These are phyloP conservation scores for Cunninghamia lanceolata DNA, from an alignment of 75 land plant species.

Conservation along the genomic window DNA sequence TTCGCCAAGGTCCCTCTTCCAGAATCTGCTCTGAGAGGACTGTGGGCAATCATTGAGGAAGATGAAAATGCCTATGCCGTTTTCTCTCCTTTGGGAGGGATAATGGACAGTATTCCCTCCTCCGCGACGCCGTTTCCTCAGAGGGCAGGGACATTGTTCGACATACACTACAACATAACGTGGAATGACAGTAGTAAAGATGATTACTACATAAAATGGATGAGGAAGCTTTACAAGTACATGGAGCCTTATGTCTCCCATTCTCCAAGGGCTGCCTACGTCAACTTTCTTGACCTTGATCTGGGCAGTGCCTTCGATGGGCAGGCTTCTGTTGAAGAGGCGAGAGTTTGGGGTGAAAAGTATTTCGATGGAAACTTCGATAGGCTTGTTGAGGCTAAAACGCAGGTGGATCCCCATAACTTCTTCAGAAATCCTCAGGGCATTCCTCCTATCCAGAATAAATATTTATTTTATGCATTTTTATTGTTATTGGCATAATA, in stretches of 20 bases:
- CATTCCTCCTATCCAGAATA: conserved; percentile 17
- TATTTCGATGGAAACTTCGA: conserved; percentile 28
- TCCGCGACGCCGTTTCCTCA: conserved; percentile 20
- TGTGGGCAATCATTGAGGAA: background rate
- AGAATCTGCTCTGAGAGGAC: background rate
- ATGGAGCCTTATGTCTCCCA: conserved; percentile 11
- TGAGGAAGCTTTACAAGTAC: conserved; percentile 5
- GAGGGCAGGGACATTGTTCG: conserved; percentile 10
- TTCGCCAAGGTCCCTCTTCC: conserved; percentile 1
- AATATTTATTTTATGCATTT: too few species aligned
- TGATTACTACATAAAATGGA: background rate
- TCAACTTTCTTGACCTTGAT: conserved; percentile 8
- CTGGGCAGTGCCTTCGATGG: conserved; percentile 8
- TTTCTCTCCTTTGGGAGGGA: conserved; percentile 8
- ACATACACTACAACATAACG: conserved; percentile 13
- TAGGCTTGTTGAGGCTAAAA: conserved; percentile 26
- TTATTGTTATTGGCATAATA: too few species aligned
- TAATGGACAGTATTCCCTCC: background rate
- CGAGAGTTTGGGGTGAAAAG: conserved; percentile 38
- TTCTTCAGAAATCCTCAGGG: conserved; percentile 25
- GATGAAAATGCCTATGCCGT: background rate
- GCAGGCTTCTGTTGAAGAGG: conserved; percentile 11
- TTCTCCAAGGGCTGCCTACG: conserved; percentile 9
- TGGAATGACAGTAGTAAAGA: conserved; percentile 1
- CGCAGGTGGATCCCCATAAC: conserved; percentile 25